Evolutionary conservation across 2,329 filamentous ascomycete species (phyloP), one percentile per base, ranked within the genome.

Genomic region (Hortaea werneckii): DNA sequence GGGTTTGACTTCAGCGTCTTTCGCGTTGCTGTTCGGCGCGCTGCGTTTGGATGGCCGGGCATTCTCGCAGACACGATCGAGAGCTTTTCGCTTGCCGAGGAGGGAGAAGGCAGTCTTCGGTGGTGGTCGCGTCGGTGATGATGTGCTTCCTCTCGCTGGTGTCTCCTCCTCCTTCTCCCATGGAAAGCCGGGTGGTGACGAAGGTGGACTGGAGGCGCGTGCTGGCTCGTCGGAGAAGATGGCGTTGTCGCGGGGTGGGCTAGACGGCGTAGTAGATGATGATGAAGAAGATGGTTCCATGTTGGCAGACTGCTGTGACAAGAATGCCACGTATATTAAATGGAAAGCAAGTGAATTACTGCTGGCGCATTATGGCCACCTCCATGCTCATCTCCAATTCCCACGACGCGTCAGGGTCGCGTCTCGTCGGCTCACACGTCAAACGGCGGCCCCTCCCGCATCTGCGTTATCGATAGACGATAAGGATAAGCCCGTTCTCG

Each of bases 151-250:
- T 6, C 29, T 41, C n/a, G 32, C 40, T 11, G 26, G 34, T 5
- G 37, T 28, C 27, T 44, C 48, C 44, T 11, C 42, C 34, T 40
- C 20, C 20, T 20, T 20, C 20, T 62, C 59, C 59, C 60, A 62
- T 65, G 58, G 68, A 41, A 66, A 59, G 12, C 66, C 67, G 32
- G 74, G 73, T 44, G 74, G 71, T 46, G 73, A 75, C 7, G 73
- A 75, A 4, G 74, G 74, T 32, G 74, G 73, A 37, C 71, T 75
- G 34, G 69, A 69, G 32, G 69, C 20, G 13, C 42, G 47, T 40
- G 45, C 35, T 20, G 50, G 39, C 5, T 49, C 49, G 29, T 60
- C 54, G 8, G 55, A 58, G 49, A 59, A 63, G 40, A 58, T 20
- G 1, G 52, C 45, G 12, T 46, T 45, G 30, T 54, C 54, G 40